Conservation (phyloP, 2,329 filamentous ascomycete species). For the Pseudogymnoascus sp. region DNA sequence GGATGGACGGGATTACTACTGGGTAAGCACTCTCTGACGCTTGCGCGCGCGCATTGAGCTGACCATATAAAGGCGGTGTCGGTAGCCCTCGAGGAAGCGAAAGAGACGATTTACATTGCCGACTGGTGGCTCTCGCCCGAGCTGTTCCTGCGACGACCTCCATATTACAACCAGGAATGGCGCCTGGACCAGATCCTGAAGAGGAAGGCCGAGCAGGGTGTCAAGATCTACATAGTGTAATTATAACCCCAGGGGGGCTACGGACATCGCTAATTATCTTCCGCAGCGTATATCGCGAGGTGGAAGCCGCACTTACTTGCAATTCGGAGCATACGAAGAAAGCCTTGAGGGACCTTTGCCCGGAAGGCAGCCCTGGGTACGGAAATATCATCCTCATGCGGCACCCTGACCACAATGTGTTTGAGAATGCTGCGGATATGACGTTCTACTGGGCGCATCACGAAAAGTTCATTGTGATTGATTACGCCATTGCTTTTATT, state of each 20-base stretch:
- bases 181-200: conserved; percentile 81
- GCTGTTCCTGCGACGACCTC: conserved; percentile 75
- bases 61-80: conserved; percentile 57
- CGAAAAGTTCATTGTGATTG: conserved; percentile 94
- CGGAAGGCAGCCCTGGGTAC: conserved; percentile 69
- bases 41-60: neutral
- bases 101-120: conserved; percentile 88
- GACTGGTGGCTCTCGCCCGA: conserved; percentile 97
- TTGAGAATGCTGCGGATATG: conserved; percentile 92
- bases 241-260: conserved; percentile 46
- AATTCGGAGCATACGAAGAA: conserved; percentile 92
- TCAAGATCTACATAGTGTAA: conserved; percentile 78
- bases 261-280: conserved; percentile 41
- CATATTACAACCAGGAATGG: conserved; percentile 75
- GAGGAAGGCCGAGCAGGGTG: conserved; percentile 78
- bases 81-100: conserved; percentile 77
- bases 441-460: conserved; percentile 98
- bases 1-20: conserved; percentile 91
- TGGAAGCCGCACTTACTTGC: conserved; percentile 73
- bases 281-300: conserved; percentile 25
- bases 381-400: conserved; percentile 85
- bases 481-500: conserved; percentile 85
- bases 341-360: conserved; percentile 69
- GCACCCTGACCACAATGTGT: conserved; percentile 89
- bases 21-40: conserved; percentile 37